Base-by-base conservation (phyloP, 805 yeast species). In the Metschnikowia corniflorae region DNA sequence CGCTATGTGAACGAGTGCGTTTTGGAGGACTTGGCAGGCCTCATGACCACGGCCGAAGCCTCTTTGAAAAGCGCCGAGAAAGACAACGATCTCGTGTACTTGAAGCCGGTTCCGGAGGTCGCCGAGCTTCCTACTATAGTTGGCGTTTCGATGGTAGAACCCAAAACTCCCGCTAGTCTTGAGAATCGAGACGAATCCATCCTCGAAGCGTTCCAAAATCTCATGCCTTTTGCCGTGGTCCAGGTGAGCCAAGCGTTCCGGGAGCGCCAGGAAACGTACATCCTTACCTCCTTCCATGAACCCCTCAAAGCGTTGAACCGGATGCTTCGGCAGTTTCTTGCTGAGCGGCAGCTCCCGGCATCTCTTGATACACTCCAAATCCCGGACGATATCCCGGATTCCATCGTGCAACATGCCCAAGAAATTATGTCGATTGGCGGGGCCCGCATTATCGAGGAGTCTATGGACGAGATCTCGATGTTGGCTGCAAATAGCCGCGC, bases 61-160 rank as follows among this genome's bases (percentile, higher is more conserved):
- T 65, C 71, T 1, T 51, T 81, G 7, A 59, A 65, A 13, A 64
- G 73, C 3, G 77, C 89, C 0, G 87, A 83, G 45, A 72, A 79
- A 46, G 96, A 88, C 46, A 88, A 88, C 54, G 89, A 87, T 51
- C 65, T 87, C 48, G 79, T 89, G 5, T 86, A 86, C 56, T 60
- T 85, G 26, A 80, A 83, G 40, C 61, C 65, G 2, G 78, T 86
- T 0, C 94, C 95, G 0, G 47, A 43, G 1, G 50, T 46, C 6
- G 40, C 52, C 0, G 62, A 67, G 2, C 47, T 78, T 2, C 64
- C 75, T 0, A 49, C 64, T 0, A 63, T 79, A 3, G 52, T 59
- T 2, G 72, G 73, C 2, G 80, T 78, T 0, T 56, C 73, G 4
- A 76, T 83, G 70, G 86, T 82, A 2, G 74, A 75, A 34, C 61